Percentiles rank a stretch among this genome's conserved stretches.
phyloP scores from a whole-genome alignment of 1,284 basidiomycete species.

The Amanita bisporigera region DNA sequence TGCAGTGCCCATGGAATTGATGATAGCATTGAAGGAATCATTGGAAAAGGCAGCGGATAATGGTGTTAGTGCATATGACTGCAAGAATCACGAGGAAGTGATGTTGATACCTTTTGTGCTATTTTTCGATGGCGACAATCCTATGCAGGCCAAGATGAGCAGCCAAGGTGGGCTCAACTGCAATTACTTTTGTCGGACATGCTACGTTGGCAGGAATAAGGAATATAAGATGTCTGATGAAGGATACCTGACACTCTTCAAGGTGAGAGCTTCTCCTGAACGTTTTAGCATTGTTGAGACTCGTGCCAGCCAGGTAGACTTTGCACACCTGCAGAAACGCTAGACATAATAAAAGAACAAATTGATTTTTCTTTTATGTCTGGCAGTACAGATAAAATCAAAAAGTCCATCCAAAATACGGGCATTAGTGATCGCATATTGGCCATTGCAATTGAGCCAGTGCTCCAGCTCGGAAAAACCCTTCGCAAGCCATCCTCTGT shows the following conservation, averaged over 20 bases:
- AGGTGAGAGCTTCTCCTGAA: constrained; percentile 17
- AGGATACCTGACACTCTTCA: neutral
- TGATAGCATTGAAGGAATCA: constrained; percentile 46
- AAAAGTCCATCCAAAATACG: neutral
- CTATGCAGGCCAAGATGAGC: constrained; percentile 53
- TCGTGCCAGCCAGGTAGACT: constrained; percentile 27
- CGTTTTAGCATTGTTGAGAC: too few species aligned
- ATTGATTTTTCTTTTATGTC: constrained; percentile 24
- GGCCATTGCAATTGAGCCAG: neutral
- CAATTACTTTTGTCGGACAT: constrained; percentile 48
- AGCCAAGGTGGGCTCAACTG: constrained; percentile 49
- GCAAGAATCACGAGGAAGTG: constrained; percentile 23
- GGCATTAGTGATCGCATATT: neutral
- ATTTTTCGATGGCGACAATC: constrained; percentile 51
- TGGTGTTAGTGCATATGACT: constrained; percentile 49
- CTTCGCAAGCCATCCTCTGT: too few species aligned
- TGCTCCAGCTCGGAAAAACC: constrained; percentile 2
- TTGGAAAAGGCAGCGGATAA: constrained; percentile 29
- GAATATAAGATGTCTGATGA: neutral
- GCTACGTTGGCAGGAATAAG: constrained; percentile 38
- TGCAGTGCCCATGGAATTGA: constrained; percentile 50
- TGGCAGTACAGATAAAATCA: constrained; percentile 4
- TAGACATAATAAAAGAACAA: constrained; percentile 17
- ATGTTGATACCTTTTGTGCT: constrained; percentile 44
- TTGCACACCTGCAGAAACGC: constrained; percentile 25